Evolutionary conservation across 345 rosid genomes (phyloP).

Genomic region (Psidium friedrichsthalianum): DNA sequence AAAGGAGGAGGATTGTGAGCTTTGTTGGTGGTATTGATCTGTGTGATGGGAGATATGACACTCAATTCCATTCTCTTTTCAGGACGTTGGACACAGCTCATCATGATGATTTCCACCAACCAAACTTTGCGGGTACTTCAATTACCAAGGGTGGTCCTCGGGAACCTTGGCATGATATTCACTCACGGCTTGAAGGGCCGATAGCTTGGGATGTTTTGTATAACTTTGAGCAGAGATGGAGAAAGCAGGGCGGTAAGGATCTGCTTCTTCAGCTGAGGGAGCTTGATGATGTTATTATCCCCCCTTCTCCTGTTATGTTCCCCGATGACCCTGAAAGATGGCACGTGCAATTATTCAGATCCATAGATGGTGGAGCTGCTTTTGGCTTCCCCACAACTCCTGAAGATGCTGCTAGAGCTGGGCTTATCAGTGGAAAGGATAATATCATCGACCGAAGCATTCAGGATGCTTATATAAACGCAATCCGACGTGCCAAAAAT

Average conservation of each 20-base stretch:
- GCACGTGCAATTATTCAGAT: conserved; percentile 92
- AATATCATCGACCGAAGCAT: conserved; percentile 92
- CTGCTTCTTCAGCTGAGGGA: conserved; percentile 71
- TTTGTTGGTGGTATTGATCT: conserved; percentile 97
- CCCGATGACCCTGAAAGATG: conserved; percentile 78
- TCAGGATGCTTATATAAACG: conserved; percentile 91
- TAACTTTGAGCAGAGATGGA: conserved; percentile 98
- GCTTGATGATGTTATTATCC: conserved; percentile 56
- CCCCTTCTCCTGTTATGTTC: conserved; percentile 80
- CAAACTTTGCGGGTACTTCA: conserved; percentile 70
- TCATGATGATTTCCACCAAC: conserved; percentile 98
- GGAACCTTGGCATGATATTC: conserved; percentile 99
- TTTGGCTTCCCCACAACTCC: conserved; percentile 96
- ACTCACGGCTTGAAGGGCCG: conserved; percentile 93
- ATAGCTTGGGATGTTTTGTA: conserved; percentile 95
- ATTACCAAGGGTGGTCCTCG: conserved; percentile 95
- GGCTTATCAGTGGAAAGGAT: conserved; percentile 95
- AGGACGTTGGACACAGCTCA: conserved; percentile 92
- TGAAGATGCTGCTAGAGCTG: conserved; percentile 90
- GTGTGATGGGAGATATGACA: conserved; percentile 93
- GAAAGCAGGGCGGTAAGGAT: conserved; percentile 85
- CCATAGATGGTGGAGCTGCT: conserved; percentile 98
- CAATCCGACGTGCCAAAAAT: conserved; percentile 91
- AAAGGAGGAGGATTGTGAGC: conserved; percentile 77
- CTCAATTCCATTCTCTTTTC: conserved; percentile 89